These are phyloP conservation scores for Aspergillus sclerotioniger DNA, from an alignment of 495 filamentous ascomycete species.

Conservation along the genomic window DNA sequence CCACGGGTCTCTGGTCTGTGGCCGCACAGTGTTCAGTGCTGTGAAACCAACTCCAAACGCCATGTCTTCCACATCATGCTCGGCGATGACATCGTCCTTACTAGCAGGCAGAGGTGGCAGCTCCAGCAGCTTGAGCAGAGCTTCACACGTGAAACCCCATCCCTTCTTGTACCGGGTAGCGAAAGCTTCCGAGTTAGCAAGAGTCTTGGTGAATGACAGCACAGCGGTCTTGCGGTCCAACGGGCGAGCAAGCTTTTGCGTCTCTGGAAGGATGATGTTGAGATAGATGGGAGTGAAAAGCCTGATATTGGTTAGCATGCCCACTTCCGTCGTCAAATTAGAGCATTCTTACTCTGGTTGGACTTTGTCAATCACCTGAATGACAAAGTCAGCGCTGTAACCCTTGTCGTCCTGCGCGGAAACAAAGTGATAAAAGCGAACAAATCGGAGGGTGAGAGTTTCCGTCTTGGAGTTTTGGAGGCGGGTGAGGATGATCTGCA, in stretches of 20 bases:
- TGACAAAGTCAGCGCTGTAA: conserved; percentile 85
- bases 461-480: conserved; percentile 78
- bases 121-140: conserved; percentile 81
- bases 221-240: conserved; percentile 92
- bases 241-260: conserved; percentile 79
- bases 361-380: conserved; percentile 73
- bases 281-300: conserved; percentile 85
- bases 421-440: conserved; percentile 89
- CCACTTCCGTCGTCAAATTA: background rate
- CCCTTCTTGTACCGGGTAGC: conserved; percentile 74
- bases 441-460: conserved; percentile 74
- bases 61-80: conserved; percentile 90
- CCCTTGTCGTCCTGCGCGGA: conserved; percentile 73
- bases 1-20: conserved; percentile 66
- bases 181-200: conserved; percentile 79
- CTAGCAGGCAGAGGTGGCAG: conserved; percentile 73
- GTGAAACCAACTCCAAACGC: conserved; percentile 94
- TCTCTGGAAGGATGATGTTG: conserved; percentile 80
- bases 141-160: conserved; percentile 83
- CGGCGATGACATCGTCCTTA: conserved; percentile 72
- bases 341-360: conserved; percentile 59
- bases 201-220: conserved; percentile 83
- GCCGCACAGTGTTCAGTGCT: conserved; percentile 81
- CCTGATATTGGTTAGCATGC: conserved; percentile 36
- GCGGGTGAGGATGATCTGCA: conserved; percentile 78